Percentiles rank a stretch among this genome's conserved stretches.
These are phyloP conservation scores for Apium graveolens DNA, from an alignment of 129 eudicot genomes.

Conservation along the genomic window DNA sequence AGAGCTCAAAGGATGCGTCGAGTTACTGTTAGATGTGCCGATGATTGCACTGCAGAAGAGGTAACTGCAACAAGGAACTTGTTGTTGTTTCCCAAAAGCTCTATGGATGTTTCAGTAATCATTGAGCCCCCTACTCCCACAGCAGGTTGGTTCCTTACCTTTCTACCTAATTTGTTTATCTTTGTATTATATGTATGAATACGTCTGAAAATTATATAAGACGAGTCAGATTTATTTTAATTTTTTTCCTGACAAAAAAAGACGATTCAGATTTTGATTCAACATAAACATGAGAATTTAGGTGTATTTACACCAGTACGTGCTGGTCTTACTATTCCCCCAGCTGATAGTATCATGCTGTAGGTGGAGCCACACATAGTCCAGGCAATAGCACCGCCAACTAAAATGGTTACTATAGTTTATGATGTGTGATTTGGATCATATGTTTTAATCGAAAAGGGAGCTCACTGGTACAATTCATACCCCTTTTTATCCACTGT, in stretches of 20 bases:
- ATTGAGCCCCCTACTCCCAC: background rate
- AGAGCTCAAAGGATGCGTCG: conserved; percentile 10
- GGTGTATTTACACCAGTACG: background rate
- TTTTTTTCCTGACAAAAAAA: no score
- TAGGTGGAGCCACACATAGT: no score
- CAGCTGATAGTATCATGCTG: no score
- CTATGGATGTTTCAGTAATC: background rate
- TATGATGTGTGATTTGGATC: no score
- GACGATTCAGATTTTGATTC: no score
- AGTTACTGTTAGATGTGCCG: background rate
- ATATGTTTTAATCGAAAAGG: no score
- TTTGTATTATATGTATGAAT: background rate
- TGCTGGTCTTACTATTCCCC: background rate
- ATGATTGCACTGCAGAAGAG: conserved; percentile 1
- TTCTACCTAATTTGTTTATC: background rate
- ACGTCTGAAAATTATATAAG: no score
- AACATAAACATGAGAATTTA: background rate
- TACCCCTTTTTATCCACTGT: no score
- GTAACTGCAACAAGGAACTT: background rate
- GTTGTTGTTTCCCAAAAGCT: conserved; percentile 8
- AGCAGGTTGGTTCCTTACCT: background rate
- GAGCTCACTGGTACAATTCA: no score
- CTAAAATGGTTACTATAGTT: background rate
- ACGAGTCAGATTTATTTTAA: no score
- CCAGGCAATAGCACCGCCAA: no score